A percentile compares a stretch with the other conserved stretches of the same genome.
phyloP scores from a whole-genome alignment of 148 eudicot species.

The Rhododendron ovatum region DNA sequence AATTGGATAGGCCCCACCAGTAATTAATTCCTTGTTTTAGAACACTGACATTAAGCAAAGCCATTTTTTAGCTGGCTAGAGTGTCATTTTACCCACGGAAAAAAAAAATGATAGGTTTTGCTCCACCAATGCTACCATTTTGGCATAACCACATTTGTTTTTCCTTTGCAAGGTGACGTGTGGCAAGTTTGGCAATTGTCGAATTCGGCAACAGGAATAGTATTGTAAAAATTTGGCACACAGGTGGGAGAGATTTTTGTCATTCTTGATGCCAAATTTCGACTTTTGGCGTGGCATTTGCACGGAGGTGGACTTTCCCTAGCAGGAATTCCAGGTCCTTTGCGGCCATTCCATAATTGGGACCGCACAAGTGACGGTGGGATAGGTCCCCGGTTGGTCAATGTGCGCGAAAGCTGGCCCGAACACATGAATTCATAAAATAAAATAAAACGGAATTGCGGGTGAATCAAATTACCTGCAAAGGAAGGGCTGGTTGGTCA shows the following conservation, averaged over 20 bases:
- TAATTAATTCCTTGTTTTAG: too few relatives aligned
- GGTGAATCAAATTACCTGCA: conserved; percentile 42
- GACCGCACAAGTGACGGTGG: too few relatives aligned
- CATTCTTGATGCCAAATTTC: background rate
- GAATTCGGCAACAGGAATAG: too few relatives aligned
- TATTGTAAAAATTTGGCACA: background rate
- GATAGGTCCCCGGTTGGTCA: too few relatives aligned
- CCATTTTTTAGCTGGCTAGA: background rate
- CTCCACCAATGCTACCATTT: background rate
- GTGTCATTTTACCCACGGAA: background rate
- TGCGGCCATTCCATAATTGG: too few relatives aligned
- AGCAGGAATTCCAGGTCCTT: background rate
- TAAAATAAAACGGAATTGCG: background rate
- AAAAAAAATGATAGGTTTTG: background rate
- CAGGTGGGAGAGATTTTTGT: background rate
- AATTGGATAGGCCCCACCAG: too few relatives aligned
- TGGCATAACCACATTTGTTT: background rate
- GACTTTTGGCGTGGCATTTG: background rate
- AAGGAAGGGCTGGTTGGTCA: conserved; percentile 43
- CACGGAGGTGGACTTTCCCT: background rate
- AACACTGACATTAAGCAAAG: background rate
- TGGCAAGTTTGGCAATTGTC: background rate
- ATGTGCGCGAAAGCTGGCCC: too few relatives aligned
- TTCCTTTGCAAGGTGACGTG: background rate
- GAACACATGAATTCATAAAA: too few relatives aligned